phyloP scores from a whole-genome alignment of 169 alveolate genomes.

The Besnoitia besnoiti region DNA sequence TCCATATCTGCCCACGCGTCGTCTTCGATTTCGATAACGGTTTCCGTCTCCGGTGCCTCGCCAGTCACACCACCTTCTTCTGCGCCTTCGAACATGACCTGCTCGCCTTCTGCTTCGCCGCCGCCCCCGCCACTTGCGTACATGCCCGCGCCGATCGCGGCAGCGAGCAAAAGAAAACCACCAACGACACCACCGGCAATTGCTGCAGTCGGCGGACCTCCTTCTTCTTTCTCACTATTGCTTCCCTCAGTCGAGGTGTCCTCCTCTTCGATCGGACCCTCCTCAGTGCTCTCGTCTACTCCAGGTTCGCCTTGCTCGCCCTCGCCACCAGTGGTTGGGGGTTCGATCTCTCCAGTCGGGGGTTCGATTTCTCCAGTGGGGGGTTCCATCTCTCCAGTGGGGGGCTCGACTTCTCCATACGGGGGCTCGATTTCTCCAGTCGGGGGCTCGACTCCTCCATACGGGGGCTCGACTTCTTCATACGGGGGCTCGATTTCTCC shows the following conservation, averaged over 20 bases:
- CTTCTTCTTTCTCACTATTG: not conserved
- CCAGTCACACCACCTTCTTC: not conserved
- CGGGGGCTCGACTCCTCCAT: too few relatives aligned
- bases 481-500: too few relatives aligned
- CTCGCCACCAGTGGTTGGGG: not conserved
- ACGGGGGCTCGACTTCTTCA: too few relatives aligned
- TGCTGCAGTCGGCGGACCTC: conserved; percentile 1
- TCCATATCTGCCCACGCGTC: conserved; percentile 36
- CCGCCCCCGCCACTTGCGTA: not conserved
- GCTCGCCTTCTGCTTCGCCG: not conserved
- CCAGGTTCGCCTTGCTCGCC: not conserved
- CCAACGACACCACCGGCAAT: conserved; percentile 35
- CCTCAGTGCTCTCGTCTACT: not conserved
- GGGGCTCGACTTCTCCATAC: too few relatives aligned
- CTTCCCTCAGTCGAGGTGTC: not conserved
- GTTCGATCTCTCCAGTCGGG: too few relatives aligned
- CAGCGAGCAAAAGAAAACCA: not conserved
- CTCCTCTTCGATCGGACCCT: not conserved
- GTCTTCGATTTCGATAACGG: conserved; percentile 34
- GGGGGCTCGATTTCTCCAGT: too few relatives aligned
- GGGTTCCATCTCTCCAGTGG: too few relatives aligned
- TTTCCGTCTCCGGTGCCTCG: conserved; percentile 2
- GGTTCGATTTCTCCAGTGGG: too few relatives aligned
- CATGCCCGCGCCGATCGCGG: not conserved
- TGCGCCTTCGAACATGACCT: conserved; percentile 14